A percentile compares a stretch with the other conserved stretches of the same genome.
phyloP scores from a whole-genome alignment of 2,329 filamentous ascomycete species.

The Aspergillus sp. region DNA sequence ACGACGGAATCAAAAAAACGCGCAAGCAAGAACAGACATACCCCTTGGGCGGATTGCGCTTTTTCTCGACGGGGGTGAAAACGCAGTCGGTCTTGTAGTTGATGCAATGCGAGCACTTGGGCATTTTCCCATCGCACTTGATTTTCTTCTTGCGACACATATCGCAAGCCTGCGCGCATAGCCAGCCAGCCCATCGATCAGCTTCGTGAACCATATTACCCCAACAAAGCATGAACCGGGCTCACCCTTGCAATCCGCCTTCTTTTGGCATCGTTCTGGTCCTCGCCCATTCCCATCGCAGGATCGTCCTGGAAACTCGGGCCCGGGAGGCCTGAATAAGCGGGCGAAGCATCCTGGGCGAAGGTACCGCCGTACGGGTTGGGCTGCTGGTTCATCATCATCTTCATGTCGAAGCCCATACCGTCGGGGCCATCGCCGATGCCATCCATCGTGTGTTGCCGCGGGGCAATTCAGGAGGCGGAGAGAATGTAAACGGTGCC shows the following conservation, averaged over 20 bases:
- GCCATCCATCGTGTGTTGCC: constrained; percentile 21
- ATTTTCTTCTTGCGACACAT: constrained; percentile 93
- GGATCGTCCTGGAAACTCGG: constrained; percentile 37
- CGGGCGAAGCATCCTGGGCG: constrained; percentile 49
- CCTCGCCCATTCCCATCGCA: constrained; percentile 36
- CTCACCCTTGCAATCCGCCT: constrained; percentile 78
- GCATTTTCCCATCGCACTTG: constrained; percentile 94
- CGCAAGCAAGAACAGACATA: constrained; percentile 37
- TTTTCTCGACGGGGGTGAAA: constrained; percentile 98
- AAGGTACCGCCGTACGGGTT: constrained; percentile 63
- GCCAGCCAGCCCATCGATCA: constrained; percentile 3
- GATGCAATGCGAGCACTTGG: constrained; percentile 87
- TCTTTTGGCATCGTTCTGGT: constrained; percentile 72
- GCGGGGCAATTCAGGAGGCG: no score
- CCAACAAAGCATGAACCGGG: neutral
- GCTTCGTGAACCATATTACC: constrained; percentile 1
- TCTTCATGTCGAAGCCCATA: constrained; percentile 37
- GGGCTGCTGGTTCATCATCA: constrained; percentile 54
- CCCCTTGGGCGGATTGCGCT: constrained; percentile 94
- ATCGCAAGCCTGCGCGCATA: constrained; percentile 62
- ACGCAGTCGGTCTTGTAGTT: constrained; percentile 98
- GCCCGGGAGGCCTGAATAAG: constrained; percentile 41
- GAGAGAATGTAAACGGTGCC: neutral
- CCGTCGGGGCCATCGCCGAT: constrained; percentile 29
- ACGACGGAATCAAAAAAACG: neutral